A percentile compares a stretch with the other conserved stretches of the same genome.
phyloP scores from a whole-genome alignment of 2,329 filamentous ascomycete genomes.

The Fusarium sp. region DNA sequence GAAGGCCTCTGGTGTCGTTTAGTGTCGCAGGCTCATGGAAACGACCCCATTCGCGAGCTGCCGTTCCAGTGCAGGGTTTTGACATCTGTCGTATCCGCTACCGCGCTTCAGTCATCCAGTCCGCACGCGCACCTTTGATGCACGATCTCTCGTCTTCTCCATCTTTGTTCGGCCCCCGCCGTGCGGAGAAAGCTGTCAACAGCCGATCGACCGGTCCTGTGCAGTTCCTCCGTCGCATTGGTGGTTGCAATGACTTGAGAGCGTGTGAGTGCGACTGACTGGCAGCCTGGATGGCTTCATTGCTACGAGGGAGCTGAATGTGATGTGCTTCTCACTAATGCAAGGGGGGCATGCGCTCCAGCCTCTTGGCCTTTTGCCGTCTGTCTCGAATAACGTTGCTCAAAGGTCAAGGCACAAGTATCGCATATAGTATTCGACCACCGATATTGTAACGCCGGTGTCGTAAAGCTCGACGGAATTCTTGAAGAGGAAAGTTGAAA shows the following conservation, averaged over 20 bases:
- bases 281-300: not conserved
- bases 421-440: constrained; percentile 10
- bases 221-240: constrained; percentile 13
- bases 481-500: constrained; percentile 28
- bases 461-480: constrained; percentile 12
- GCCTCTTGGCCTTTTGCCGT: constrained; percentile 4
- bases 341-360: constrained; percentile 20
- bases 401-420: not conserved
- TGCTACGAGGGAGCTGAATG: constrained; percentile 18
- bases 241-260: constrained; percentile 19
- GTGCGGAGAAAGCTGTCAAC: constrained; percentile 41
- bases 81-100: constrained; percentile 35
- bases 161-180: constrained; percentile 37
- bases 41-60: constrained; percentile 43
- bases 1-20: constrained; percentile 28
- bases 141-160: constrained; percentile 36
- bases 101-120: constrained; percentile 32
- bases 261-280: not conserved
- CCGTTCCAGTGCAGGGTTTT: constrained; percentile 38
- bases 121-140: constrained; percentile 21
- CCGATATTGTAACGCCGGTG: constrained; percentile 17
- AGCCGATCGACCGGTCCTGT: constrained; percentile 36
- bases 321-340: constrained; percentile 30
- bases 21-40: constrained; percentile 38
- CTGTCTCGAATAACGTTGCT: constrained; percentile 7